phyloP scores from a whole-genome alignment of 2,329 filamentous ascomycete genomes.

The Aulographum hederae region DNA sequence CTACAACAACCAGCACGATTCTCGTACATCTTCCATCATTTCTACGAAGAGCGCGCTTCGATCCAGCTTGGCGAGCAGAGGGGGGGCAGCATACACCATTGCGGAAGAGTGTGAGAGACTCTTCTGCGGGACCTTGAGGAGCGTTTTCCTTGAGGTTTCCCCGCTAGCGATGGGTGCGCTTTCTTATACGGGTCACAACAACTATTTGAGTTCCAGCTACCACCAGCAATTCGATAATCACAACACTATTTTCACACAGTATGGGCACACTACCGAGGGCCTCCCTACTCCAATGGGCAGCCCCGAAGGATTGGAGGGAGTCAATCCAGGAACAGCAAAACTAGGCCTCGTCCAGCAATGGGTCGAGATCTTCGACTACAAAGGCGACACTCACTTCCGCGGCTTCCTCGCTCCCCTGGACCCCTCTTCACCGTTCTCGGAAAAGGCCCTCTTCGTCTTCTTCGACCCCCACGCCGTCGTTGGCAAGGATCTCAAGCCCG shows the following conservation, averaged over 20 bases:
- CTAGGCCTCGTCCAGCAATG: constrained; percentile 35
- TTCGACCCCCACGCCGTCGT: constrained; percentile 60
- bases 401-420: constrained; percentile 70
- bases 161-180: constrained; percentile 58
- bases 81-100: constrained; percentile 91
- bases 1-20: constrained; percentile 30
- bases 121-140: constrained; percentile 91
- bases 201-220: constrained; percentile 14
- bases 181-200: constrained; percentile 61
- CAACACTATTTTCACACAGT: background rate
- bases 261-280: background rate
- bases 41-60: constrained; percentile 19
- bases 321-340: background rate
- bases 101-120: constrained; percentile 99
- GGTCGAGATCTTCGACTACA: constrained; percentile 74
- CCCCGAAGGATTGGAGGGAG: constrained; percentile 1
- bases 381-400: constrained; percentile 65
- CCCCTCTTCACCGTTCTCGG: constrained; percentile 46
- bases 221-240: constrained; percentile 10
- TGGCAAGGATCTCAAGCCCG: constrained; percentile 66
- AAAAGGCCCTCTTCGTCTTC: constrained; percentile 72
- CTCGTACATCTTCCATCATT: background rate
- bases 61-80: constrained; percentile 31
- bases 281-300: constrained; percentile 1
- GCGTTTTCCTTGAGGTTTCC: constrained; percentile 94